Evolutionary conservation across 805 yeast species (phyloP).

Genomic region (Wickerhamiella alocasiicola): DNA sequence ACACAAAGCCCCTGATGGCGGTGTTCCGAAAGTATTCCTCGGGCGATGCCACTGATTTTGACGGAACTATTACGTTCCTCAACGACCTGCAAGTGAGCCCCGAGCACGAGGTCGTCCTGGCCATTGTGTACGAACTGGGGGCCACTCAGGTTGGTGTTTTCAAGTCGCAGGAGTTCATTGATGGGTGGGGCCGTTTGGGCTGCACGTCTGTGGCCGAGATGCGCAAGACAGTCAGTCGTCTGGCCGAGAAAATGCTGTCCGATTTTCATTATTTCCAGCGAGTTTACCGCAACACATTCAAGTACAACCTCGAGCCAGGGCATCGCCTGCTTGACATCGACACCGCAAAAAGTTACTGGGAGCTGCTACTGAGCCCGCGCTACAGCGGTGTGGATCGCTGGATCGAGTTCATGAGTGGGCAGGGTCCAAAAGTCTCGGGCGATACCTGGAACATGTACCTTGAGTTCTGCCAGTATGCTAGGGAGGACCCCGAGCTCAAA

Average conservation of each 20-base stretch:
- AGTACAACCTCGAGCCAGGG: conserved; percentile 45
- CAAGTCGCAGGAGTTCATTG: conserved; percentile 36
- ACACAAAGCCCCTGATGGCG: conserved; percentile 6
- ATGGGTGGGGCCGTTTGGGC: conserved; percentile 41
- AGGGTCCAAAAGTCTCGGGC: conserved; percentile 37
- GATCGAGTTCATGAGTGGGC: conserved; percentile 38
- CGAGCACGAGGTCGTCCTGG: conserved; percentile 61
- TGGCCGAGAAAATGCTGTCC: conserved; percentile 27
- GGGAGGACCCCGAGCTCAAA: conserved; percentile 38
- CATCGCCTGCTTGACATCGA: conserved; percentile 46
- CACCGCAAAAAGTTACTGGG: conserved; percentile 68
- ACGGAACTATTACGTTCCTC: conserved; percentile 62
- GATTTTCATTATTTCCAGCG: conserved; percentile 37
- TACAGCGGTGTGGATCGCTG: conserved; percentile 31
- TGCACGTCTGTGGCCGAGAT: conserved; percentile 34
- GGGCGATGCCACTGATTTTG: conserved; percentile 44
- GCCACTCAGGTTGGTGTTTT: conserved; percentile 60
- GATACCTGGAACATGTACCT: conserved; percentile 83
- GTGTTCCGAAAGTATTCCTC: conserved; percentile 3
- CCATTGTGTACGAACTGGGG: conserved; percentile 55
- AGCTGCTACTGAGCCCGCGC: conserved; percentile 41
- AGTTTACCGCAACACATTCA: conserved; percentile 63
- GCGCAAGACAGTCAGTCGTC: conserved; percentile 30
- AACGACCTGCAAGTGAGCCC: conserved; percentile 55
- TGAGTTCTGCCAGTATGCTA: conserved; percentile 43